These are phyloP conservation scores for Diutina neorugosa DNA, from an alignment of 1,139 yeast species.

Conservation along the genomic window DNA sequence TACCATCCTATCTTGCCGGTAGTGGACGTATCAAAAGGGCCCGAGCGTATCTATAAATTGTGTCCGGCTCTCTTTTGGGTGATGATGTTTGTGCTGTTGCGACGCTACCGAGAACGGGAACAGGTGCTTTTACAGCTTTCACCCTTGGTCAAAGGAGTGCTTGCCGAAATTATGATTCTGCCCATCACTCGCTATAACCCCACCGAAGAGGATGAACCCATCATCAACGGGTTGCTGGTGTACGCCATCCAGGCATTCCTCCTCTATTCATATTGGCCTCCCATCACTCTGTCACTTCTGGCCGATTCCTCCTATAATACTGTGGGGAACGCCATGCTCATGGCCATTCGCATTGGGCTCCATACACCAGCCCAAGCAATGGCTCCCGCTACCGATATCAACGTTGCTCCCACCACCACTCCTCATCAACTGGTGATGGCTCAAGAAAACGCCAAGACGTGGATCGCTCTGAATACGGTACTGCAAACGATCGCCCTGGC, in stretches of 20 bases:
- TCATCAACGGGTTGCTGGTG: slow-evolving; percentile 82
- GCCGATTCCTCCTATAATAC: slow-evolving; percentile 96
- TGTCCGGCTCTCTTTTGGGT: slow-evolving; percentile 95
- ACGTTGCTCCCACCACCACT: slow-evolving; percentile 6
- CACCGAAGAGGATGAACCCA: slow-evolving; percentile 62
- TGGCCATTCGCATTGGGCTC: slow-evolving; percentile 82
- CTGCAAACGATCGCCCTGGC: slow-evolving; percentile 86
- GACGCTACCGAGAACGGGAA: slow-evolving; percentile 39
- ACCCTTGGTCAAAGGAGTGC: slow-evolving; percentile 58
- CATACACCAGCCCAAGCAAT: slow-evolving; percentile 54
- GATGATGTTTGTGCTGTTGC: slow-evolving; percentile 68
- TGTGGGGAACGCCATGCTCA: slow-evolving; percentile 82
- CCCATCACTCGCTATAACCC: slow-evolving; percentile 82
- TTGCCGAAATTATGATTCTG: slow-evolving; percentile 80
- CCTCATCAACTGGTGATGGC: slow-evolving; percentile 31
- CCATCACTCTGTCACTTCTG: slow-evolving; percentile 81
- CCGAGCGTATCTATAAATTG: slow-evolving; percentile 61
- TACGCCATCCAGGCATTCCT: slow-evolving; percentile 89
- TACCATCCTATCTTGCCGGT: slow-evolving; percentile 85
- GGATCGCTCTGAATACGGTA: slow-evolving; percentile 88
- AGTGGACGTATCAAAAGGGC: slow-evolving; percentile 71
- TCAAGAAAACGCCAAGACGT: slow-evolving; percentile 73
- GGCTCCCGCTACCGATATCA: slow-evolving; percentile 6
- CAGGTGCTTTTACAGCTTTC: slow-evolving; percentile 42
- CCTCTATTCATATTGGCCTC: slow-evolving; percentile 90